Evolutionary conservation across 2,329 filamentous ascomycete species (phyloP), one percentile per base, ranked within the genome.

Genomic region (Ascochyta viciae-villosae): DNA sequence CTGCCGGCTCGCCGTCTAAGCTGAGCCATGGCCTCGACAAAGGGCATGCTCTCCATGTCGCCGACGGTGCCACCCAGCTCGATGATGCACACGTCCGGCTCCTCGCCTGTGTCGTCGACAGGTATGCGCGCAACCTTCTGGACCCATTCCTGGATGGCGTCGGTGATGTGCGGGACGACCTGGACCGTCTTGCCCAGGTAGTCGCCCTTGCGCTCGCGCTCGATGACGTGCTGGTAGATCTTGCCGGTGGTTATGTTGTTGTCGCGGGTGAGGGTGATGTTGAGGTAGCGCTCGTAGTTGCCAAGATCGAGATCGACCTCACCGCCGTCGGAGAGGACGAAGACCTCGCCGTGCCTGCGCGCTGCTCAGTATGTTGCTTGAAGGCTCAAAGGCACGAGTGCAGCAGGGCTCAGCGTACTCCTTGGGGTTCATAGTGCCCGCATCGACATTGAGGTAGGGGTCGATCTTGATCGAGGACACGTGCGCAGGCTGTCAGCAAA

Each of bases 241-340:
- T 98, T 97, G 73, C 95, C 95, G 6, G 94, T 96, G 3, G 95
- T 99, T 77, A 99, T 96, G 78, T 98, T 98, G 81, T 94, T 92
- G 67, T 96, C 92, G 59, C 88, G 83, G 8, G 87, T 91, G 58
- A 98, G 83, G 51, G 88, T 90, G 63, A 94, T 88, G 70, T 89
- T 88, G 50, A 96, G 87, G 74, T 96, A 96, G 39, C 89, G 84
- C 74, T 91, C 89, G 77, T 90, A 91, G 76, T 91, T 91, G 62
- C 89, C 89, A 31, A 91, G 81, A 73, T 91, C 89, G 55, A 91
- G 83, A 70, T 91, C 88, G 61, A 87, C 85, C 76, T 91, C 90
- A 64, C 90, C 90, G 61, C 91, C 91, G 70, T 95, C 91, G 66
- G 91, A 87, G 54, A 95, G 84, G 44, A 97, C 93, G 73, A 94